Percentiles rank a stretch among this genome's conserved stretches.
phyloP scores from a whole-genome alignment of 139 green algal species.

The Auxenochlorella pyrenoidosa region DNA sequence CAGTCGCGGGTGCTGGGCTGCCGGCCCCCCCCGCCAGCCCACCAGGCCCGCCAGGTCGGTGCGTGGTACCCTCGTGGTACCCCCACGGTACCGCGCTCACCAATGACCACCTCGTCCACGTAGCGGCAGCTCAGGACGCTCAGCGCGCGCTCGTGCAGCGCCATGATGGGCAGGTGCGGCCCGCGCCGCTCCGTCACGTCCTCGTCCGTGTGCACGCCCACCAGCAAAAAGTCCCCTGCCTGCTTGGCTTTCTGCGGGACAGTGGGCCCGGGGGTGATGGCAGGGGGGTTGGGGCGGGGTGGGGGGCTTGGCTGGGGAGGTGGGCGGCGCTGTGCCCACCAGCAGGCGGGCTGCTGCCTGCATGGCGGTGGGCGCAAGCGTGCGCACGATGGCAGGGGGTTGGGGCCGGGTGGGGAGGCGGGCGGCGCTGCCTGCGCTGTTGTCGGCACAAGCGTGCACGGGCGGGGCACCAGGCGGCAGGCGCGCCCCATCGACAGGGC shows the following conservation, averaged over 20 bases:
- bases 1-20: no score
- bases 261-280: neutral
- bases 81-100: constrained; percentile 23
- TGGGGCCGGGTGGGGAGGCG: no score
- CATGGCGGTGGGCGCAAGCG: no score
- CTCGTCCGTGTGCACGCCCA: constrained; percentile 96
- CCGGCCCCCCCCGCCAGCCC: no score
- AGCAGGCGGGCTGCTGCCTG: neutral
- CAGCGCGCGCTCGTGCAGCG: constrained; percentile 95
- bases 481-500: no score
- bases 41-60: neutral
- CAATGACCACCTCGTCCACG: constrained; percentile 97
- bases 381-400: no score
- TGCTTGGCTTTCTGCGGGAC: constrained; percentile 63
- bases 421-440: no score
- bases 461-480: no score
- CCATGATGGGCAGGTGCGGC: constrained; percentile 97
- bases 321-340: no score
- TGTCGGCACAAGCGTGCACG: no score
- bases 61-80: no score
- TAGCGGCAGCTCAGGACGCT: constrained; percentile 95
- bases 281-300: neutral
- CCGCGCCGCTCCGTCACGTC: constrained; percentile 82
- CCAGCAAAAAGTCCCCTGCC: constrained; percentile 95
- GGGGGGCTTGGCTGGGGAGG: no score